These are phyloP conservation scores for Leccinum barrowsii DNA, from an alignment of 768 basidiomycete species.

Conservation along the genomic window DNA sequence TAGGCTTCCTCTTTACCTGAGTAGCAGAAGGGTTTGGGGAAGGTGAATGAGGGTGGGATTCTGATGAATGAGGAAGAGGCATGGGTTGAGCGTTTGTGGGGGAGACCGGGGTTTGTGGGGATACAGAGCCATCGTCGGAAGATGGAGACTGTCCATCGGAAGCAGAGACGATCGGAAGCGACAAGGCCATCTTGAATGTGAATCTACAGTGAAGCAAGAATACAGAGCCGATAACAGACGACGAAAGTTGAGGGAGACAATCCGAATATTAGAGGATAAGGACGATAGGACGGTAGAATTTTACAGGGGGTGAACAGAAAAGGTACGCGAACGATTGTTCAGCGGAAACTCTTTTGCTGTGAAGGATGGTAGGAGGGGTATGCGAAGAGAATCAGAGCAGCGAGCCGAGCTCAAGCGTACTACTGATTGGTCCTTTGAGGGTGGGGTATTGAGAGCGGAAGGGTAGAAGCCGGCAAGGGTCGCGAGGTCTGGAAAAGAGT, in stretches of 20 bases:
- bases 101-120: conserved; percentile 49
- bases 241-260: not conserved
- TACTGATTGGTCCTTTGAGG: conserved; percentile 40
- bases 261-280: conserved; percentile 15
- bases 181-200: conserved; percentile 31
- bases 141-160: conserved; percentile 37
- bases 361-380: conserved; percentile 3
- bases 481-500: conserved; percentile 66
- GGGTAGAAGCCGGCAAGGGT: conserved; percentile 85
- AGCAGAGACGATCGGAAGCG: conserved; percentile 38
- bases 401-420: conserved; percentile 75
- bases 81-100: conserved; percentile 35
- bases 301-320: conserved; percentile 23
- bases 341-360: conserved; percentile 38
- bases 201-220: conserved; percentile 15
- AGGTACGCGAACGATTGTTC: conserved; percentile 45
- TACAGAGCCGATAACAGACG: conserved; percentile 10
- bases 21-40: conserved; percentile 22
- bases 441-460: conserved; percentile 39
- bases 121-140: conserved; percentile 41
- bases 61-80: conserved; percentile 32
- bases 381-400: conserved; percentile 37
- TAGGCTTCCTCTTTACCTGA: conserved; percentile 76
- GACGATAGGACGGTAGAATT: conserved; percentile 21
- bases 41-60: conserved; percentile 23